Evolutionary conservation across 148 eudicot species (phyloP).

Genomic region (Rhododendron mucronatum): DNA sequence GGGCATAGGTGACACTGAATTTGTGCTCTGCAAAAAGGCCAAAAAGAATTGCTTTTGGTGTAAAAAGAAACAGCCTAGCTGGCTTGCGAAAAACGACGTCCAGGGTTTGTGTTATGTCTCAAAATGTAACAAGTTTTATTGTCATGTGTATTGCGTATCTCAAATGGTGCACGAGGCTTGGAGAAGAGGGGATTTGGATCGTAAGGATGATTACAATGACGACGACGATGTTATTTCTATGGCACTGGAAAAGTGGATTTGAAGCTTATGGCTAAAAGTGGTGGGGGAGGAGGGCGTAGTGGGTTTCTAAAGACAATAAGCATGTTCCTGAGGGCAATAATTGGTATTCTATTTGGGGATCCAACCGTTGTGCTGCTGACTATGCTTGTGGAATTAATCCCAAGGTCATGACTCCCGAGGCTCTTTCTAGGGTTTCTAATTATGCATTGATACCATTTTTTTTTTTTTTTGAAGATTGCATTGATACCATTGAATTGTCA

Average conservation of each 20-base stretch:
- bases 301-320: not conserved
- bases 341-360: not conserved
- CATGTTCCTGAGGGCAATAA: not conserved
- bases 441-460: not conserved
- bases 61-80: not conserved
- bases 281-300: not conserved
- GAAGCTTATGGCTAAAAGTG: not conserved
- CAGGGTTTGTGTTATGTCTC: constrained; percentile 16
- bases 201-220: not conserved
- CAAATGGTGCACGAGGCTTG: constrained; percentile 13
- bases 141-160: constrained; percentile 13
- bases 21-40: not conserved
- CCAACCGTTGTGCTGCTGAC: not conserved
- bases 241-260: not conserved
- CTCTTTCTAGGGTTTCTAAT: not conserved
- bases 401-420: not conserved
- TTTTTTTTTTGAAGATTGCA: no score
- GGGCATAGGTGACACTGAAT: not conserved
- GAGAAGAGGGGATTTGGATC: not conserved
- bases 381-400: not conserved
- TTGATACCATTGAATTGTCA: not conserved
- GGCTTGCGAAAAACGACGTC: not conserved
- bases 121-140: not conserved
- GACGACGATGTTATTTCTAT: not conserved
- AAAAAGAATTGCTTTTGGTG: constrained; percentile 6